Evolutionary conservation across 1,139 yeast genomes (phyloP).

Genomic region (Pichia sp.): DNA sequence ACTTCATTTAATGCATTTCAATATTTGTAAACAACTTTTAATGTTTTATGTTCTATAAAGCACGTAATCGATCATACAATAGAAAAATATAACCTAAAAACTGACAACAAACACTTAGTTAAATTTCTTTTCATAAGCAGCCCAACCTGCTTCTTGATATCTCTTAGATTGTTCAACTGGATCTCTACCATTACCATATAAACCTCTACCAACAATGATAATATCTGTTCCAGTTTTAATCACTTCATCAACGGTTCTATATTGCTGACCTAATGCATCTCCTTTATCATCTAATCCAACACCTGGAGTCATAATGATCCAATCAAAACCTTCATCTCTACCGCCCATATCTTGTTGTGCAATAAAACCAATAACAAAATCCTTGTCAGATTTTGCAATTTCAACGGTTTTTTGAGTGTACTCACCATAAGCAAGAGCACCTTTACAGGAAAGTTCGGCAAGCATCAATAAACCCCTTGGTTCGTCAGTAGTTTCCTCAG

Average conservation of each 20-base stretch:
- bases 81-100: constrained; percentile 50
- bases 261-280: constrained; percentile 95
- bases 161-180: constrained; percentile 81
- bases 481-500: constrained; percentile 46
- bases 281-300: constrained; percentile 97
- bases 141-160: constrained; percentile 92
- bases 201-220: constrained; percentile 94
- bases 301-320: constrained; percentile 97
- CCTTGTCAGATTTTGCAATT: constrained; percentile 79
- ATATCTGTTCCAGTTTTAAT: constrained; percentile 74
- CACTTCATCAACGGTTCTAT: constrained; percentile 85
- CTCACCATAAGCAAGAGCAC: constrained; percentile 87
- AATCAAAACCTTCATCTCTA: constrained; percentile 75
- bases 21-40: too few species aligned
- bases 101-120: constrained; percentile 22
- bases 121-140: constrained; percentile 54
- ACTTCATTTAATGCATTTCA: too few species aligned
- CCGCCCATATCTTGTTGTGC: constrained; percentile 90
- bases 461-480: constrained; percentile 91
- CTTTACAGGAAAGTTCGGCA: constrained; percentile 91
- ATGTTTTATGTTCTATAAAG: too few species aligned
- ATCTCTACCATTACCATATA: constrained; percentile 93
- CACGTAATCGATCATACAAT: too few species aligned
- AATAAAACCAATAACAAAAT: constrained; percentile 92
- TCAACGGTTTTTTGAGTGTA: constrained; percentile 83